A percentile compares a stretch with the other conserved stretches of the same genome.
Conservation (phyloP, 768 basidiomycete species). For the Termitomyces sp. region DNA sequence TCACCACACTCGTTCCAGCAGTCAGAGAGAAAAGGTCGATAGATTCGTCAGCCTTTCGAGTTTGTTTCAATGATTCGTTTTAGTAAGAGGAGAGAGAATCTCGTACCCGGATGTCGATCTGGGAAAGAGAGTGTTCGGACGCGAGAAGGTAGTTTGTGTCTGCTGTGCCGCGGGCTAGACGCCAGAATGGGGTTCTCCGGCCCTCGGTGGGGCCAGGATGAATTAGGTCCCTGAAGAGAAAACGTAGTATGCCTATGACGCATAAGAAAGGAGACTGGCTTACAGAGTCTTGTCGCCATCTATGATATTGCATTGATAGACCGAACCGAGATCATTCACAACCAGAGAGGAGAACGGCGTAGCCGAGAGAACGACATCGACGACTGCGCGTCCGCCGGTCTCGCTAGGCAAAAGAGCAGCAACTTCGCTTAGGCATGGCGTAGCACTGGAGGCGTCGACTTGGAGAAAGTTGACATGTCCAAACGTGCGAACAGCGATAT, state of each 20-base stretch:
- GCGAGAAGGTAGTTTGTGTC: conserved; percentile 39
- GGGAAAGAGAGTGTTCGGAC: conserved; percentile 36
- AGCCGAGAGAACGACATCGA: conserved; percentile 42
- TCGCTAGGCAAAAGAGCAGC: conserved; percentile 24
- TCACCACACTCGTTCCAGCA: conserved; percentile 36
- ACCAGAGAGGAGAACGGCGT: conserved; percentile 30
- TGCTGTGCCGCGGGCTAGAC: conserved; percentile 34
- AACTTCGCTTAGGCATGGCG: conserved; percentile 24
- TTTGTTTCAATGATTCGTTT: neutral
- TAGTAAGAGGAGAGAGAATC: neutral
- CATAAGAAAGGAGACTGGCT: conserved; percentile 11
- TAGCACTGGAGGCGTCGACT: conserved; percentile 15
- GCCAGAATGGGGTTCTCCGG: conserved; percentile 45
- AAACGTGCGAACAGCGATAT: conserved; percentile 43
- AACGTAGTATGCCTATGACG: too few species aligned
- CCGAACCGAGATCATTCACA: conserved; percentile 45
- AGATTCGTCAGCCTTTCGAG: conserved; percentile 24
- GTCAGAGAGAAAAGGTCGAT: conserved; percentile 30
- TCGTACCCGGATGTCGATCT: conserved; percentile 56
- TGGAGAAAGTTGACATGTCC: conserved; percentile 37
- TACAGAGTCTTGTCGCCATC: conserved; percentile 36
- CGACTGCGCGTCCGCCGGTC: conserved; percentile 24
- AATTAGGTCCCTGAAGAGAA: conserved; percentile 8
- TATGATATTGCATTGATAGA: conserved; percentile 51
- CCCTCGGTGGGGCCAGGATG: neutral